Evolutionary conservation across 2,329 filamentous ascomycete genomes (phyloP).

Genomic region (Epichloe aotearoae): DNA sequence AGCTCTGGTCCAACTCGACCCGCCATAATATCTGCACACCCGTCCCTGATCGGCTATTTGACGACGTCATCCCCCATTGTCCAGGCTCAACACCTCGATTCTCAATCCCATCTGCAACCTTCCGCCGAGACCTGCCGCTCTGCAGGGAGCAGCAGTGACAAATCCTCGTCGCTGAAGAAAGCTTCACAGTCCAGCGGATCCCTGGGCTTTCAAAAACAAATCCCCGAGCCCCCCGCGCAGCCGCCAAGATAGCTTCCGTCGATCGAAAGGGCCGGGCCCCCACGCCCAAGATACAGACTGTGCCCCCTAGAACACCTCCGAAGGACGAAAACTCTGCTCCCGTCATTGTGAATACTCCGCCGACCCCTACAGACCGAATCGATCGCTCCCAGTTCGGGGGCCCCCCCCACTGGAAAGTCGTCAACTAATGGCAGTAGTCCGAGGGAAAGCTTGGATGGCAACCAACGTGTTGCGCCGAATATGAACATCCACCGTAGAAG

Average conservation of each 20-base stretch:
- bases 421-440: conserved; percentile 15
- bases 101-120: conserved; percentile 18
- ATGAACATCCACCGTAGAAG: conserved; percentile 56
- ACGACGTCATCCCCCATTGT: conserved; percentile 57
- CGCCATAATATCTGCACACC: conserved; percentile 34
- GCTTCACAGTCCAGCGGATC: not conserved
- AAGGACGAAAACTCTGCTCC: conserved; percentile 31
- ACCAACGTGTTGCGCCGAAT: conserved; percentile 48
- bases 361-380: conserved; percentile 42
- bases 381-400: conserved; percentile 10
- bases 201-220: conserved; percentile 2
- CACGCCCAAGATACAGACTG: conserved; percentile 18
- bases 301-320: conserved; percentile 36
- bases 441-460: conserved; percentile 32
- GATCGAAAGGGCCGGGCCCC: conserved; percentile 15
- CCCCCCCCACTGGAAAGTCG: conserved; percentile 14
- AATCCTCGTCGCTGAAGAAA: conserved; percentile 3
- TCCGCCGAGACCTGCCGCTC: conserved; percentile 32
- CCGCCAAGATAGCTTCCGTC: conserved; percentile 16
- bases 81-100: conserved; percentile 37
- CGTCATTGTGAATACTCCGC: conserved; percentile 51
- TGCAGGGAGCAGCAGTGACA: conserved; percentile 52
- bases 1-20: conserved; percentile 16
- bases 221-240: conserved; percentile 18
- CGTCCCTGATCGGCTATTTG: conserved; percentile 54